A percentile compares a stretch with the other conserved stretches of the same genome.
Evolutionary conservation across 73 alveolate species (phyloP).

Genomic region (Paraurostyla sp.): DNA sequence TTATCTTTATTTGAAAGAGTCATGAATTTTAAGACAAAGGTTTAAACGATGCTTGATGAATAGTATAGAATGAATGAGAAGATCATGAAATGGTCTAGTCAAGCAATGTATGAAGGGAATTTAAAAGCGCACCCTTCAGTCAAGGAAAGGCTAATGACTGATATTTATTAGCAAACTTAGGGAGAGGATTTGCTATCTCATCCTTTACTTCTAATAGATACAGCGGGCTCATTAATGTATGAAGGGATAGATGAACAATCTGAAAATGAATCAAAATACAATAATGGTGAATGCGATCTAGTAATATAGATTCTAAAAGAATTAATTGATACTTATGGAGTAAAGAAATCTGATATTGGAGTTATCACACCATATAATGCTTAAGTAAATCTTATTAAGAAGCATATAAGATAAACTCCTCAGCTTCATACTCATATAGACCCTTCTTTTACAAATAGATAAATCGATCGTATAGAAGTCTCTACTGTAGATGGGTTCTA

Average conservation of each 20-base stretch:
- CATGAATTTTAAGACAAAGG: constrained; percentile 78
- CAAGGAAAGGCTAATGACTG: constrained; percentile 83
- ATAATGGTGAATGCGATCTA: constrained; percentile 94
- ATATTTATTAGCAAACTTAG: constrained; percentile 66
- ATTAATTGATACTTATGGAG: constrained; percentile 76
- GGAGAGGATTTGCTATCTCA: constrained; percentile 64
- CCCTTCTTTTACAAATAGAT: constrained; percentile 61
- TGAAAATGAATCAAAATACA: constrained; percentile 91
- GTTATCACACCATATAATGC: constrained; percentile 99
- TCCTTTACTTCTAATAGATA: constrained; percentile 90
- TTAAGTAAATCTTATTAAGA: constrained; percentile 88
- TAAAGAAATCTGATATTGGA: constrained; percentile 88
- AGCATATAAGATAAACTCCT: constrained; percentile 51
- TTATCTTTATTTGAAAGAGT: constrained; percentile 95
- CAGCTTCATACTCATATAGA: constrained; percentile 37
- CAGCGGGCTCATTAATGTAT: constrained; percentile 91
- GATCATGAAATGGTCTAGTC: constrained; percentile 96
- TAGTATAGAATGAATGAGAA: constrained; percentile 97
- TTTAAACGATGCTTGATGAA: constrained; percentile 83
- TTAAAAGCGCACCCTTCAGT: constrained; percentile 94
- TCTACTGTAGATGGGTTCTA: constrained; percentile 99
- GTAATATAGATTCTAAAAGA: constrained; percentile 90
- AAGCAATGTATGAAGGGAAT: constrained; percentile 91
- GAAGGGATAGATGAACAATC: constrained; percentile 92
- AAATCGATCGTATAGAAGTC: constrained; percentile 85